phyloP scores from a whole-genome alignment of 371 early-diverging fungal species.

The Apophysomyces ossiformis region DNA sequence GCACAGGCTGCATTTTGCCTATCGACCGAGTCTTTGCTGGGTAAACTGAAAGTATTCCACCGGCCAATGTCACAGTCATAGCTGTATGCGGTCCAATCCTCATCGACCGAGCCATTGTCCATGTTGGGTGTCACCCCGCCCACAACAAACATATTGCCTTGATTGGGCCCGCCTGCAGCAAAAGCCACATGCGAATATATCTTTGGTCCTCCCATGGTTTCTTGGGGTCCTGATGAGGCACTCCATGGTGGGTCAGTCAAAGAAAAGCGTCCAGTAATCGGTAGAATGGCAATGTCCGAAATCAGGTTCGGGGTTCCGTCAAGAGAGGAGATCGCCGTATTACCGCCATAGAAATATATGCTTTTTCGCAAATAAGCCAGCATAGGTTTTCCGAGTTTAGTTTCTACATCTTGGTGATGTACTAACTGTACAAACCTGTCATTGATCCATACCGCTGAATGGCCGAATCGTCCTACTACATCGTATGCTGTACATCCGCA shows the following conservation, averaged over 20 bases:
- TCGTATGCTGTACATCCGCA: slow-evolving; percentile 17
- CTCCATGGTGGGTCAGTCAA: slow-evolving; percentile 46
- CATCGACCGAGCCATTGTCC: slow-evolving; percentile 21
- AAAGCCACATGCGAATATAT: slow-evolving; percentile 48
- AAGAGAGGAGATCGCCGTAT: slow-evolving; percentile 36
- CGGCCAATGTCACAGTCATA: slow-evolving; percentile 39
- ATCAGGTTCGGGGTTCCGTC: slow-evolving; percentile 34
- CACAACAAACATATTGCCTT: slow-evolving; percentile 41
- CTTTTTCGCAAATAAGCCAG: slow-evolving; percentile 12
- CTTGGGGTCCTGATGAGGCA: slow-evolving; percentile 44
- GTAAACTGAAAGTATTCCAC: slow-evolving; percentile 45
- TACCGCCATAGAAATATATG: slow-evolving; percentile 50
- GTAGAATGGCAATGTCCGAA: slow-evolving; percentile 45
- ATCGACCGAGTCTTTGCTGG: slow-evolving; percentile 33
- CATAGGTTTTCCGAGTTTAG: no score
- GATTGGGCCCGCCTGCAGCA: slow-evolving; percentile 25
- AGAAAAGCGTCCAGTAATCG: slow-evolving; percentile 29
- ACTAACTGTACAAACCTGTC: slow-evolving; percentile 20
- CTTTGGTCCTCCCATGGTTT: slow-evolving; percentile 40
- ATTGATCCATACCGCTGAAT: slow-evolving; percentile 31
- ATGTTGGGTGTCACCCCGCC: slow-evolving; percentile 40
- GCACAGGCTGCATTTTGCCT: slow-evolving; percentile 44
- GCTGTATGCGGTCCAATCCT: slow-evolving; percentile 35
- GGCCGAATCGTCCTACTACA: slow-evolving; percentile 33
- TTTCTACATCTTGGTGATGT: no score